A percentile compares a stretch with the other conserved stretches of the same genome.
These are phyloP conservation scores for Rhizoctonia solani DNA, from an alignment of 1,284 basidiomycete species.

Conservation along the genomic window DNA sequence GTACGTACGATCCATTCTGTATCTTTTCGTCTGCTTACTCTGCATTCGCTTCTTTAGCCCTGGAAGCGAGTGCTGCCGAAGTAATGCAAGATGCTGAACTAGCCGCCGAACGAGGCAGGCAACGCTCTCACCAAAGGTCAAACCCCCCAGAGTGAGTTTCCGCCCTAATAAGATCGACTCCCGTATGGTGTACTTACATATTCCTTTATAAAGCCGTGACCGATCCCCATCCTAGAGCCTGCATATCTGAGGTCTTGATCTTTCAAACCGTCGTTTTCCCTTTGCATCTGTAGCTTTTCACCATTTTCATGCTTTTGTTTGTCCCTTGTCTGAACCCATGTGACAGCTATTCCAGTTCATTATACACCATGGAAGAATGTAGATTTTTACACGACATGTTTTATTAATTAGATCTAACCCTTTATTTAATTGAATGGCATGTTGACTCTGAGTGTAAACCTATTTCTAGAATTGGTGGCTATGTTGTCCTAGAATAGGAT, in stretches of 20 bases:
- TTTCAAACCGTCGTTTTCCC: slow-evolving; percentile 4
- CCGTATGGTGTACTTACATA: background rate
- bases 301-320: slow-evolving; percentile 28
- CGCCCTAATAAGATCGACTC: background rate
- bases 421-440: background rate
- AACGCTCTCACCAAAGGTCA: slow-evolving; percentile 16
- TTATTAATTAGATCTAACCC: background rate
- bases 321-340: background rate
- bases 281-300: slow-evolving; percentile 31
- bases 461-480: slow-evolving; percentile 4
- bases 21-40: background rate
- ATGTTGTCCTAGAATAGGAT: background rate
- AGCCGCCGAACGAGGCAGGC: slow-evolving; percentile 22
- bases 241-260: background rate
- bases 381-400: background rate
- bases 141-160: slow-evolving; percentile 19
- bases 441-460: no score
- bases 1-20: background rate
- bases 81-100: slow-evolving; percentile 27
- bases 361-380: slow-evolving; percentile 6
- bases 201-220: slow-evolving; percentile 6
- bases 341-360: slow-evolving; percentile 11
- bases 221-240: slow-evolving; percentile 25
- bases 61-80: slow-evolving; percentile 17
- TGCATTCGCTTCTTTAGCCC: background rate